Base-by-base conservation (phyloP, 495 filamentous ascomycete species). In the Sordaria brevicollis region DNA sequence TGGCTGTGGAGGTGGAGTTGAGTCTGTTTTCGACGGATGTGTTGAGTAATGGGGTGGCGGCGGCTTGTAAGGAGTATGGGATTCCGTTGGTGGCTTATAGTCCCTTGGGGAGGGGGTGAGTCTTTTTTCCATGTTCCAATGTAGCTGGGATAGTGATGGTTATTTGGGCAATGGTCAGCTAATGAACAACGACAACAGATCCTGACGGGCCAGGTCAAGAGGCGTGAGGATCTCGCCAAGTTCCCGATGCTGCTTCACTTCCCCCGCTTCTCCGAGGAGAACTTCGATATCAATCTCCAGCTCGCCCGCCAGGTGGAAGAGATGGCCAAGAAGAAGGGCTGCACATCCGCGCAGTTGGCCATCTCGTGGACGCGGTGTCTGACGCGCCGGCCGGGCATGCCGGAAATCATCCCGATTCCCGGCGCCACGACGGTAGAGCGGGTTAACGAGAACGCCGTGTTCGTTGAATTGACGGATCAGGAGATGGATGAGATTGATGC, bases 371-470 rank as follows among this genome's bases (percentile, higher is more conserved):
- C 90, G 4, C 79, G 71, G 34, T 66, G 80, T 4, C 76, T 89
- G 68, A 85, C 86, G 62, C 80, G 79, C 35, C 82, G 85, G 73
- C 81, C 87, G 43, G 91, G 88, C 13, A 84, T 89, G 76, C 87
- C 89, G 13, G 85, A 83, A 5, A 90, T 96, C 73, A 90, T 96
- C 69, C 93, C 93, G 4, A 96, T 97, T 72, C 93, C 93, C 1
- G 93, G 93, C 15, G 87, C 89, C 13, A 88, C 85, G 35, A 83
- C 79, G 2, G 79, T 70, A 3, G 78, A 68, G 5, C 77, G 85
- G 5, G 80, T 88, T 2, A 65, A 73, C 21, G 87, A 89, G 79
- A 90, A 89, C 75, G 67, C 75, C 5, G 76, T 71, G 17, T 34
- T 77, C 10, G 78, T 88, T 0, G 77, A 82, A 0, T 70, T 89